Evolutionary conservation across 805 yeast genomes (phyloP), one percentile per base, ranked within the genome.

Genomic region (Sungouiozyma ichnusensis): DNA sequence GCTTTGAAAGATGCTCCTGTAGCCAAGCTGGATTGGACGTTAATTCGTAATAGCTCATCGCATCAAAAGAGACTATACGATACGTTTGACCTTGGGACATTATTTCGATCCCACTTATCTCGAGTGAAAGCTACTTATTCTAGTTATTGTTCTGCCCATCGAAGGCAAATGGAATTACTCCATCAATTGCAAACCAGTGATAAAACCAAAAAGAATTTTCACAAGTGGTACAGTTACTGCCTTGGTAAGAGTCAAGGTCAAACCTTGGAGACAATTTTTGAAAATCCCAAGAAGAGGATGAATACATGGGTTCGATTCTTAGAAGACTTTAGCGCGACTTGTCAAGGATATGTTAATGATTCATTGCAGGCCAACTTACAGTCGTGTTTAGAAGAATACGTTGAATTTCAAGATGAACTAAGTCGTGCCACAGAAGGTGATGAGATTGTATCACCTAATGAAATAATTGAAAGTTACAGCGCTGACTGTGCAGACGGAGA

Each of bases 191-290:
- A 47, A 17, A 33, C 39, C 35, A 11, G 11, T 24, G 29, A 24
- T 6, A 24, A 11, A 24, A 24, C 29, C 29, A 41, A 56, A 39
- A 46, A 52, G 36, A 35, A 43, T 6, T 48, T 55, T 55, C 37
- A 46, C 20, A 34, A 59, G 37, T 68, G 72, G 72, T 47, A 61
- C 13, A 58, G 57, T 17, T 51, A 53, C 33, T 64, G 71, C 47
- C 47, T 62, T 1, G 54, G 44, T 31, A 44, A 47, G 31, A 49
- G 64, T 2, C 56, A 57, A 7, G 50, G 54, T 35, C 43, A 51
- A 40, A 49, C 51, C 19, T 41, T 67, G n/a, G 60, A 60, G 27
- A 53, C 57, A 6, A 47, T 67, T 3, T 41, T 68, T 16, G 50
- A 50, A 14, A 49, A 50, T 32, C 72, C 72, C 0, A 47, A 60